A percentile compares a stretch with the other conserved stretches of the same genome.
Conservation (phyloP, 257 asterid genomes). For the Fraxinus anomala region DNA sequence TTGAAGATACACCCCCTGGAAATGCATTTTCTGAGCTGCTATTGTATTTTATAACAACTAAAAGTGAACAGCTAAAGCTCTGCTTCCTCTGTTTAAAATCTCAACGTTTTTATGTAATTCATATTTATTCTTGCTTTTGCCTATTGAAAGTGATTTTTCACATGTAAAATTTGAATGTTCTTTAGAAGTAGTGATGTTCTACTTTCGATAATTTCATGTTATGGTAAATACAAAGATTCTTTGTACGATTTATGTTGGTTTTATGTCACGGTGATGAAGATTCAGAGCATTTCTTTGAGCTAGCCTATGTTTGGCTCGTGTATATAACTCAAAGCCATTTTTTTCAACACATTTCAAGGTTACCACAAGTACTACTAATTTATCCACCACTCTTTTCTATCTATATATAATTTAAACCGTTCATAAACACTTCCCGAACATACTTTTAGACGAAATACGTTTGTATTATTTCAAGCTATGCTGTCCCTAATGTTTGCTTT, state of each 20-base stretch:
- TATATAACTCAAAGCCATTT: too few species aligned
- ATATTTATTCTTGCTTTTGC: background rate
- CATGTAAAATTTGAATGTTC: background rate
- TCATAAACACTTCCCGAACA: too few species aligned
- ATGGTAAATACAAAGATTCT: background rate
- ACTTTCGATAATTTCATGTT: background rate
- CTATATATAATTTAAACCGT: too few species aligned
- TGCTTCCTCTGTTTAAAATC: background rate
- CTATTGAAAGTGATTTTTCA: background rate
- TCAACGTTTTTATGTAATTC: background rate
- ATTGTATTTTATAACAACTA: too few species aligned
- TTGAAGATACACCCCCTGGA: background rate
- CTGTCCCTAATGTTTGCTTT: background rate
- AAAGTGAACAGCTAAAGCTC: too few species aligned
- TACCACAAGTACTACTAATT: too few species aligned
- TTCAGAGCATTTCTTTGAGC: background rate
- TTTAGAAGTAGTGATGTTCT: background rate
- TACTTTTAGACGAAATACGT: background rate
- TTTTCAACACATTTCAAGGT: too few species aligned
- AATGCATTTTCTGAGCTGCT: background rate
- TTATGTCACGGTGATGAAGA: background rate
- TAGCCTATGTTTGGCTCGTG: background rate
- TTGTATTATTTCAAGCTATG: background rate
- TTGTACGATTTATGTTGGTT: background rate
- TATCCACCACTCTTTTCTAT: too few species aligned